phyloP scores from a whole-genome alignment of 2,329 filamentous ascomycete genomes.

The Podosphaera fusca region DNA sequence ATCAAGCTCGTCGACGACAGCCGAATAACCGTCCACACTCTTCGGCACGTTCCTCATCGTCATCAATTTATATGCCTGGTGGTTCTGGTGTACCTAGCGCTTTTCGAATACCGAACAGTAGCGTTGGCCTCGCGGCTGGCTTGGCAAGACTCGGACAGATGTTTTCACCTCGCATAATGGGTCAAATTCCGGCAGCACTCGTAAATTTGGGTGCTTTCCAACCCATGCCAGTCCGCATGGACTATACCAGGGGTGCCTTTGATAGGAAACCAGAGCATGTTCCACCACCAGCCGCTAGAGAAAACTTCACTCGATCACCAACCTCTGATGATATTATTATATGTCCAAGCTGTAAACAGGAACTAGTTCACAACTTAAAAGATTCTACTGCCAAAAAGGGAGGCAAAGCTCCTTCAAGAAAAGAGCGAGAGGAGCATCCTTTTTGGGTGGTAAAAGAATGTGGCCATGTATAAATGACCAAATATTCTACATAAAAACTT shows the following conservation, averaged over 20 bases:
- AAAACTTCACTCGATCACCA: conserved; percentile 65
- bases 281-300: conserved; percentile 27
- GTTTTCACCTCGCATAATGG: conserved; percentile 2
- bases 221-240: conserved; percentile 11
- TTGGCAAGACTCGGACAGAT: neutral
- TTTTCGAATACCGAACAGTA: neutral
- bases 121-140: neutral
- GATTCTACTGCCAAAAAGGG: conserved; percentile 18
- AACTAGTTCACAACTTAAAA: conserved; percentile 46
- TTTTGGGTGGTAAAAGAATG: conserved; percentile 84
- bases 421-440: conserved; percentile 45
- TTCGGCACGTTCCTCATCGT: neutral
- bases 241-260: conserved; percentile 11
- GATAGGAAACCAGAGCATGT: conserved; percentile 12
- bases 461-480: conserved; percentile 49
- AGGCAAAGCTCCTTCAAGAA: conserved; percentile 24
- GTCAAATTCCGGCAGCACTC: conserved; percentile 3
- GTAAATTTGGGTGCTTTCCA: conserved; percentile 2
- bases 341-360: conserved; percentile 69
- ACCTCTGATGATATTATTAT: conserved; percentile 49
- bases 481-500: neutral
- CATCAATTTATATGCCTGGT: conserved; percentile 2
- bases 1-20: conserved; percentile 5
- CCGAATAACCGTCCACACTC: neutral
- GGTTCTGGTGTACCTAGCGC: neutral